A percentile compares a stretch with the other conserved stretches of the same genome.
Conservation (phyloP, 2,329 filamentous ascomycete species). For the Calonectria pauciramosa region DNA sequence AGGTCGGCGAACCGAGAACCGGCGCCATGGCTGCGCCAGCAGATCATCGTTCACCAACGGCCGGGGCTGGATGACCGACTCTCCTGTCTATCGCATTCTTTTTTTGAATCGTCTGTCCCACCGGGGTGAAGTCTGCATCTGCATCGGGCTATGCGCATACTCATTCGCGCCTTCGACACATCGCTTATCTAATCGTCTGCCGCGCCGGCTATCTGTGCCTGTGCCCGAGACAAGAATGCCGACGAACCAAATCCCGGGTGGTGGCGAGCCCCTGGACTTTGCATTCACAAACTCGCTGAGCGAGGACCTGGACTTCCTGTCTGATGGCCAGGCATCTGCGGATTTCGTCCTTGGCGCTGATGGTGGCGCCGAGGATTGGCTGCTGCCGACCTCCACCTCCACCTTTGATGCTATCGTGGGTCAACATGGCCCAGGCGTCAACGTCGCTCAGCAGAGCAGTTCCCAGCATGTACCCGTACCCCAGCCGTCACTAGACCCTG, state of each 20-base stretch:
- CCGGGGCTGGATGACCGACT: not conserved
- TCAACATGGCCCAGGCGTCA: not conserved
- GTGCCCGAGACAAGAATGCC: not conserved
- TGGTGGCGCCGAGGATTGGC: not conserved
- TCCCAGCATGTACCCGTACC: not conserved
- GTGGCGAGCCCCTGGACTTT: conserved; percentile 1
- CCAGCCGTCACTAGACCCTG: not conserved
- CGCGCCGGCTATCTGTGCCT: not conserved
- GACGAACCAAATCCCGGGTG: not conserved
- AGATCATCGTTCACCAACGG: not conserved
- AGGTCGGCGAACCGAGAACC: conserved; percentile 1
- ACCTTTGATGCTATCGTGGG: not conserved
- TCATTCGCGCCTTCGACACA: not conserved
- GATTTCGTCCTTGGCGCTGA: not conserved
- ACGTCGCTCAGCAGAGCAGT: not conserved
- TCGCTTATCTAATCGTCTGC: not conserved
- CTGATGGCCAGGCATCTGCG: not conserved
- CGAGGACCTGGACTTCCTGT: conserved; percentile 11
- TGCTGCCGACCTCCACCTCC: not conserved
- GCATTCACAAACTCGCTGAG: not conserved
- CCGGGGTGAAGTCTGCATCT: not conserved
- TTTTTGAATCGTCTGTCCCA: not conserved
- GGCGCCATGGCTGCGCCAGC: not conserved
- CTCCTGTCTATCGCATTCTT: not conserved
- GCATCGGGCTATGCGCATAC: not conserved